Conservation (phyloP, 768 basidiomycete species). For the Podaxis sp. region DNA sequence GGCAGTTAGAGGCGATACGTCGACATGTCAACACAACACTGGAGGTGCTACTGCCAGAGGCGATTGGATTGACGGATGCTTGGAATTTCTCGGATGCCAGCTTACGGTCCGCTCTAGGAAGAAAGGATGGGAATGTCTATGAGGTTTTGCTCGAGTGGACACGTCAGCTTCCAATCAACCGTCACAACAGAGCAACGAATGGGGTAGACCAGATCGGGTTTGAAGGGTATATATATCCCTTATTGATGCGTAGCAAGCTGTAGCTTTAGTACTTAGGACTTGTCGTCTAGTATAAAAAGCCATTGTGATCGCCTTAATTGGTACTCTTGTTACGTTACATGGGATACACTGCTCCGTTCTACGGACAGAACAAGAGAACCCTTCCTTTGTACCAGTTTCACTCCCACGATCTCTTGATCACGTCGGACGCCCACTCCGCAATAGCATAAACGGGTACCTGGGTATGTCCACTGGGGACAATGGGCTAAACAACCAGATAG, state of each 20-base stretch:
- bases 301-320: no score
- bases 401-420: neutral
- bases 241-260: conserved; percentile 1
- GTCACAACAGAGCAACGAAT: conserved; percentile 11
- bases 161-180: conserved; percentile 24
- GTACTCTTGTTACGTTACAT: no score
- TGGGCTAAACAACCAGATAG: neutral
- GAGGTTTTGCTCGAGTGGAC: conserved; percentile 27
- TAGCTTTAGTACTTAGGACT: neutral
- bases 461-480: conserved; percentile 10
- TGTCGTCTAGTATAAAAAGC: no score
- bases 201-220: conserved; percentile 23
- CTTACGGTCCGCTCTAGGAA: conserved; percentile 23
- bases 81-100: conserved; percentile 29
- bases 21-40: conserved; percentile 16
- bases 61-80: conserved; percentile 25
- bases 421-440: conserved; percentile 10
- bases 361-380: no score
- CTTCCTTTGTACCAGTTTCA: neutral
- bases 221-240: conserved; percentile 19
- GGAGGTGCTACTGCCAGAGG: conserved; percentile 21
- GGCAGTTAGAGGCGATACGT: conserved; percentile 20
- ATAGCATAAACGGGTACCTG: conserved; percentile 6
- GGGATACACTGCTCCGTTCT: no score
- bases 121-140: conserved; percentile 27